Evolutionary conservation across 768 basidiomycete species (phyloP).

Genomic region (Serendipita sp.): DNA sequence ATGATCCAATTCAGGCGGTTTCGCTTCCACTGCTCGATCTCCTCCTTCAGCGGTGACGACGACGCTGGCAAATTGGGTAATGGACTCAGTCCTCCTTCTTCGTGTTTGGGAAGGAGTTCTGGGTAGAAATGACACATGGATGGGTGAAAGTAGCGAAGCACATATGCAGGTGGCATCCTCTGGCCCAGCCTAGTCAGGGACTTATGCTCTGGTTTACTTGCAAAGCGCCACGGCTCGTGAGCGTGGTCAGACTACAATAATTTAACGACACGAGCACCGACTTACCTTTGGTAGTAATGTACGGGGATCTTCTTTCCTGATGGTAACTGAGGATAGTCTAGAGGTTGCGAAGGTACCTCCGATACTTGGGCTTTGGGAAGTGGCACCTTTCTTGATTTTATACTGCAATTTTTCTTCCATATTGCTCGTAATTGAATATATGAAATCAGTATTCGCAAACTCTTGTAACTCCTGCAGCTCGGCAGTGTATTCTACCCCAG

Average conservation of each 20-base stretch:
- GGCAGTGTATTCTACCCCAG: too few species aligned
- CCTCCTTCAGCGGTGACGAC: background rate
- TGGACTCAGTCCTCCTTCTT: background rate
- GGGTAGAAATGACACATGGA: background rate
- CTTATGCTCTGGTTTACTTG: background rate
- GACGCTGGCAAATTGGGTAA: background rate
- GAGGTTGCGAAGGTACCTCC: too few species aligned
- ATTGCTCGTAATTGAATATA: too few species aligned
- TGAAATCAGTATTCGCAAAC: too few species aligned
- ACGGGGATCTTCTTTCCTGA: background rate
- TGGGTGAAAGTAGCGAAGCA: background rate
- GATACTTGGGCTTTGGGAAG: too few species aligned
- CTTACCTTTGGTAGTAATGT: background rate
- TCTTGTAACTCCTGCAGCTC: too few species aligned
- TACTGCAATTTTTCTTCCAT: too few species aligned
- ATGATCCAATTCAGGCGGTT: background rate
- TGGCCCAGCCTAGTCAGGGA: background rate
- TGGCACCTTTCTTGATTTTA: too few species aligned
- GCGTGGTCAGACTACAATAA: background rate
- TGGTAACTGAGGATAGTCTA: too few species aligned
- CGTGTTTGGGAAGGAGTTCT: background rate
- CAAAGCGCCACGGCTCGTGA: background rate
- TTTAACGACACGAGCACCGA: background rate
- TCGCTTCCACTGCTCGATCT: background rate
- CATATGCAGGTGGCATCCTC: background rate